A percentile compares a stretch with the other conserved stretches of the same genome.
phyloP scores from a whole-genome alignment of 352 stramenopile species.

The Phytophthora cactorum region DNA sequence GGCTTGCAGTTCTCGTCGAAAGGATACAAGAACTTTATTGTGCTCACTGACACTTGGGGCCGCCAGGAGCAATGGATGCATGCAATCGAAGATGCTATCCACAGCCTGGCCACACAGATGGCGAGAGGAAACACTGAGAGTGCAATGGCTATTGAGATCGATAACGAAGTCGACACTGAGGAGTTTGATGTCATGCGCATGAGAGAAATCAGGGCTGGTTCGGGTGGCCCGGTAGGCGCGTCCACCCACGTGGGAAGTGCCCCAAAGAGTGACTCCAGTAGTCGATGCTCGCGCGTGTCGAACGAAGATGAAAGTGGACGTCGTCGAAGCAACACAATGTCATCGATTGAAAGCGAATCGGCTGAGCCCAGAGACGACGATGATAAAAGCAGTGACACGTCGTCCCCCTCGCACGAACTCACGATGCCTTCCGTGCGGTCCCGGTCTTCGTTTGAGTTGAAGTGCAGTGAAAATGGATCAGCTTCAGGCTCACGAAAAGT shows the following conservation, averaged over 20 bases:
- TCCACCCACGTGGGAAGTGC: conserved; percentile 21
- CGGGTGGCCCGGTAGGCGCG: conserved; percentile 4
- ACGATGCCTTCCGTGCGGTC: conserved; percentile 34
- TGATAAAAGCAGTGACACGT: conserved; percentile 26
- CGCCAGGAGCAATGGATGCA: conserved; percentile 90
- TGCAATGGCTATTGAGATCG: conserved; percentile 86
- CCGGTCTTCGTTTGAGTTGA: conserved; percentile 39
- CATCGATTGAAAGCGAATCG: conserved; percentile 38
- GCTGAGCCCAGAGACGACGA: conserved; percentile 19
- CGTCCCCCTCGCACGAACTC: conserved; percentile 34
- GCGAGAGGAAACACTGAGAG: conserved; percentile 70
- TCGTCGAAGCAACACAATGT: conserved; percentile 44
- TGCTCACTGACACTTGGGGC: conserved; percentile 86
- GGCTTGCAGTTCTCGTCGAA: conserved; percentile 89
- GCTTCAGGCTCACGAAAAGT: conserved; percentile 15
- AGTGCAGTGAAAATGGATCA: conserved; percentile 27
- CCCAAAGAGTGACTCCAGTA: conserved; percentile 37
- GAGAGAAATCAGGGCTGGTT: conserved; percentile 28
- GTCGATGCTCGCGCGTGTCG: conserved; percentile 21
- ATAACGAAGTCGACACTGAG: conserved; percentile 87
- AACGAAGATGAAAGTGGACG: conserved; percentile 33
- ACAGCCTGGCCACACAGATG: conserved; percentile 63
- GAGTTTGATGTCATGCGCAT: conserved; percentile 75
- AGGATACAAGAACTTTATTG: conserved; percentile 90
- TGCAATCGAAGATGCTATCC: conserved; percentile 80